A percentile compares a stretch with the other conserved stretches of the same genome.
phyloP scores from a whole-genome alignment of 2,329 filamentous ascomycete species.

The Aureobasidium sp. region DNA sequence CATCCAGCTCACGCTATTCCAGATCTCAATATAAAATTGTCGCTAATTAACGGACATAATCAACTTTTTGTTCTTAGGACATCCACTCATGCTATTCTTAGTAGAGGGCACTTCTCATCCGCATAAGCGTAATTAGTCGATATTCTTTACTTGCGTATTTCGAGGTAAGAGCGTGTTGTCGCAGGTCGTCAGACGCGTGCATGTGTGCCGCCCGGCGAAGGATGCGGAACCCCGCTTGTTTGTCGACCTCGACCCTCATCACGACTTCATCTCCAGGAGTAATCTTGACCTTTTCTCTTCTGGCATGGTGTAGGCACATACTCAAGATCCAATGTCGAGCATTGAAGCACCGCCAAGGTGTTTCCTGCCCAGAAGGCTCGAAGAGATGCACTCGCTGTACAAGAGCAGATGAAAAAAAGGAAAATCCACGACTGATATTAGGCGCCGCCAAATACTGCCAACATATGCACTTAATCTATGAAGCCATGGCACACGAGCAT shows the following conservation, averaged over 20 bases:
- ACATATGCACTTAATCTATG: slow-evolving; percentile 1
- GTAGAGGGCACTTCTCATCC: neutral
- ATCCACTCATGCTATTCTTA: neutral
- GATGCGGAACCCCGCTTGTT: slow-evolving; percentile 1
- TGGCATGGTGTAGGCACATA: neutral
- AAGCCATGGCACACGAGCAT: neutral
- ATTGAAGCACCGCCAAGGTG: neutral
- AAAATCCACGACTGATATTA: neutral
- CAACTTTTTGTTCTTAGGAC: neutral
- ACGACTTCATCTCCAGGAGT: neutral
- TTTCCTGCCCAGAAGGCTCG: neutral
- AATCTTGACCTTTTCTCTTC: neutral
- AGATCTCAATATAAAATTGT: slow-evolving; percentile 3
- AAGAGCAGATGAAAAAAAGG: neutral
- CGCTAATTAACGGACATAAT: slow-evolving; percentile 8
- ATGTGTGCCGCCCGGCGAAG: neutral
- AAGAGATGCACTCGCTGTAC: neutral
- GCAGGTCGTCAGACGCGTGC: neutral
- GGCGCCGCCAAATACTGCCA: slow-evolving; percentile 2
- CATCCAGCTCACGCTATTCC: neutral
- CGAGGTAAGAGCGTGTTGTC: neutral
- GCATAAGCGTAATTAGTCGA: slow-evolving; percentile 10
- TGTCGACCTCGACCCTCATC: neutral
- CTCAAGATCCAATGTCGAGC: neutral
- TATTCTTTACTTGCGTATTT: slow-evolving; percentile 1